Evolutionary conservation across 2,329 filamentous ascomycete genomes (phyloP).

Genomic region (Aspergillus amoenus): DNA sequence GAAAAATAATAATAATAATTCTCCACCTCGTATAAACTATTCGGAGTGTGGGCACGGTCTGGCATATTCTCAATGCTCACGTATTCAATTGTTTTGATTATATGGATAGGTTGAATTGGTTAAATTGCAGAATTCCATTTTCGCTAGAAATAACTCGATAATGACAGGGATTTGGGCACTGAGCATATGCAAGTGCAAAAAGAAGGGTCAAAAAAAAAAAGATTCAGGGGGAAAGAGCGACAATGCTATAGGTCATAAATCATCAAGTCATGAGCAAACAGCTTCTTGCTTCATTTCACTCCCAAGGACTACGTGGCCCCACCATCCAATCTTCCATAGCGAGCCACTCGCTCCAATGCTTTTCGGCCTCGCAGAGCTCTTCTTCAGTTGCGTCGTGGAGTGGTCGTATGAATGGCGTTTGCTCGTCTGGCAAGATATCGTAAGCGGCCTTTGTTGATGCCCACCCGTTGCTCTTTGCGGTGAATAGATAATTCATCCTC

Average conservation of each 20-base stretch:
- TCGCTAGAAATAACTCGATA: neutral
- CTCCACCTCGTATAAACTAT: neutral
- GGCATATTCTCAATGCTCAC: neutral
- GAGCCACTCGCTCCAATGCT: slow-evolving; percentile 88
- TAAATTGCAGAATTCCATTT: neutral
- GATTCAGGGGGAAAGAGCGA: slow-evolving; percentile 9
- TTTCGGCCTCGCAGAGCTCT: slow-evolving; percentile 79
- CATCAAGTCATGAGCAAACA: slow-evolving; percentile 18
- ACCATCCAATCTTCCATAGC: slow-evolving; percentile 99
- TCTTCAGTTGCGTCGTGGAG: slow-evolving; percentile 71
- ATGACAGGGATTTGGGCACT: neutral
- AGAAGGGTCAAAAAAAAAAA: neutral
- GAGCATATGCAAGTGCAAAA: neutral
- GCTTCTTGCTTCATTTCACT: neutral
- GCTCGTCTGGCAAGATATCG: slow-evolving; percentile 80
- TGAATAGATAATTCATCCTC: slow-evolving; percentile 89
- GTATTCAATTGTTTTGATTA: neutral
- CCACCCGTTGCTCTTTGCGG: slow-evolving; percentile 90
- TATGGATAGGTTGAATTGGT: neutral
- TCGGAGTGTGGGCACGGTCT: neutral
- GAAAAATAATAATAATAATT: neutral
- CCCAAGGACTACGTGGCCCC: slow-evolving; percentile 60
- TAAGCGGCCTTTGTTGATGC: slow-evolving; percentile 84
- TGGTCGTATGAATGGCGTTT: slow-evolving; percentile 80
- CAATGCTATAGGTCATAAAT: slow-evolving; percentile 22